Percentiles rank a stretch among this genome's conserved stretches.
Evolutionary conservation across 1,139 yeast species (phyloP).

Genomic region (Candida labiduridarum): DNA sequence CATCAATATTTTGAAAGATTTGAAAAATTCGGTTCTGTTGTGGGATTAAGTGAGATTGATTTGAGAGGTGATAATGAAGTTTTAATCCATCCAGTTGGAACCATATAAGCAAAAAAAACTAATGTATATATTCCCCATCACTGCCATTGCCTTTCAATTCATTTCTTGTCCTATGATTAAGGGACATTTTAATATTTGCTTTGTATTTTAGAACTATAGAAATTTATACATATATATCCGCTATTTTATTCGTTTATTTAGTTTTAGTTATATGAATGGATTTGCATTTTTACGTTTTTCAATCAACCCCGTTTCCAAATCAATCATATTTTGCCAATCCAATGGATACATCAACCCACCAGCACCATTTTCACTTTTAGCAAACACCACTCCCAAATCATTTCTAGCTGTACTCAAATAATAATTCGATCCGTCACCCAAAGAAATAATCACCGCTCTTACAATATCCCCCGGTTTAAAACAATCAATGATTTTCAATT

Average conservation of each 20-base stretch:
- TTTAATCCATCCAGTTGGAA: conserved; percentile 39
- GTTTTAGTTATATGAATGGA: conserved; percentile 49
- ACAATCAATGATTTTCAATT: conserved; percentile 74
- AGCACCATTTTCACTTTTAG: conserved; percentile 66
- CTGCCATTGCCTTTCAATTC: background rate
- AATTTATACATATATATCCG: background rate
- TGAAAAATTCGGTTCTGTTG: conserved; percentile 39
- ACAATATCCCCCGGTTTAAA: conserved; percentile 93
- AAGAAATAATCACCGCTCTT: conserved; percentile 75
- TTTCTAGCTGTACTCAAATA: conserved; percentile 88
- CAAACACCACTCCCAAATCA: conserved; percentile 92
- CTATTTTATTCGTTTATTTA: background rate
- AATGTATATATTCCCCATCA: background rate
- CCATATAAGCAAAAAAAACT: conserved; percentile 6
- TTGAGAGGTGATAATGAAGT: conserved; percentile 61
- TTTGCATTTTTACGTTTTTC: conserved; percentile 93
- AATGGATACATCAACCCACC: conserved; percentile 86
- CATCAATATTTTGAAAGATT: conserved; percentile 39
- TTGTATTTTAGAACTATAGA: conserved; percentile 1
- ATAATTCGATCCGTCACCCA: conserved; percentile 93
- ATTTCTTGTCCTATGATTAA: background rate
- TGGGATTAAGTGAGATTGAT: conserved; percentile 66
- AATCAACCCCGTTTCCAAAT: conserved; percentile 68
- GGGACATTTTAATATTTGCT: background rate
- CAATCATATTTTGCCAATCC: conserved; percentile 96